phyloP scores from a whole-genome alignment of 208 protist species.

The Kentomonas sorsogonicus region DNA sequence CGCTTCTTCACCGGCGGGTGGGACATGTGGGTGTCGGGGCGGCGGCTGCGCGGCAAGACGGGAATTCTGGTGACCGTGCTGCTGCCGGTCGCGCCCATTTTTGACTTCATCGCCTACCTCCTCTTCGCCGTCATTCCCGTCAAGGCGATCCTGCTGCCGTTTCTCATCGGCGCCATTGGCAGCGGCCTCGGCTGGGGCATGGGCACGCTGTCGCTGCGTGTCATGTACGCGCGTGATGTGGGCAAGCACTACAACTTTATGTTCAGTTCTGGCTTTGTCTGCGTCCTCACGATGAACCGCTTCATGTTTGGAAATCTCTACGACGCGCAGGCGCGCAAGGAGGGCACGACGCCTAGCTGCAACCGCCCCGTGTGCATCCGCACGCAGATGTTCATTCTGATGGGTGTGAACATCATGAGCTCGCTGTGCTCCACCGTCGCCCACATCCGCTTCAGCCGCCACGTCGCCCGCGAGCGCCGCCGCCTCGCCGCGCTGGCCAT shows the following conservation, averaged over 20 bases:
- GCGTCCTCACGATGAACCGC: conserved; percentile 64
- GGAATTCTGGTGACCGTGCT: conserved; percentile 47
- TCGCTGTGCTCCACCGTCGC: conserved; percentile 20
- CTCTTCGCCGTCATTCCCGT: conserved; percentile 50
- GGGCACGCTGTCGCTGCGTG: conserved; percentile 42
- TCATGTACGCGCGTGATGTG: conserved; percentile 65
- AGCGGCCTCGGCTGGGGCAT: conserved; percentile 62
- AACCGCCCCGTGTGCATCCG: conserved; percentile 43
- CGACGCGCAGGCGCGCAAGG: conserved; percentile 34
- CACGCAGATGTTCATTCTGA: conserved; percentile 64
- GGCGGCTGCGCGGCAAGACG: conserved; percentile 20
- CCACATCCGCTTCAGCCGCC: conserved; percentile 56
- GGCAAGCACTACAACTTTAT: conserved; percentile 86
- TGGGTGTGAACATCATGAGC: conserved; percentile 57
- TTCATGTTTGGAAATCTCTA: conserved; percentile 83
- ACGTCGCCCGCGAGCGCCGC: conserved; percentile 32
- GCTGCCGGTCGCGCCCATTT: conserved; percentile 27
- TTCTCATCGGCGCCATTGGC: conserved; percentile 51
- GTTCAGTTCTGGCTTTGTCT: conserved; percentile 56
- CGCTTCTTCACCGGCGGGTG: conserved; percentile 44
- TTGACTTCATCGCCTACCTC: conserved; percentile 41
- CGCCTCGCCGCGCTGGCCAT: too few species aligned
- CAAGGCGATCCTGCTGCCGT: conserved; percentile 46
- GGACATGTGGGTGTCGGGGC: conserved; percentile 45
- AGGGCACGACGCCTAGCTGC: conserved; percentile 29